Base-by-base conservation (phyloP, 257 asterid species). In the Plantago ovata region DNA sequence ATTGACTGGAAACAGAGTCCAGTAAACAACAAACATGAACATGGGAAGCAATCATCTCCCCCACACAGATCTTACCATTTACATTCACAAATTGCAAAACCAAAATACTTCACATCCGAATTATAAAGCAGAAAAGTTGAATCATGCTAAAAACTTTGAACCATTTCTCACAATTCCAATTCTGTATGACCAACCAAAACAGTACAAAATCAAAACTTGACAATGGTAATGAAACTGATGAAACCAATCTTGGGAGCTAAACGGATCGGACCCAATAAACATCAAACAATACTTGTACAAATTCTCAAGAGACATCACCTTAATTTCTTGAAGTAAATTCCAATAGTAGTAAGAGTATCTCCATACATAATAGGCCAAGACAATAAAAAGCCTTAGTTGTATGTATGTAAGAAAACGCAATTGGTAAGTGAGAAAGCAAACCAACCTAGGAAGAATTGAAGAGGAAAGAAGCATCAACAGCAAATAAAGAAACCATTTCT, bases 391-490 rank as follows among this genome's bases (percentile, higher is more conserved):
- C n/a, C n/a, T 8, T n/a, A 19, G 33, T 2, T 38, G 19, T 33
- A 38, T 15, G n/a, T 50, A 53, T 48, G 39, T 36, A 42, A 39
- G 58, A 55, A 48, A 44, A 65, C 72, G 24, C 62, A 51, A 75
- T 45, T 47, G 36, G 36, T 38, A 62, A 45, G 40, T 36, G 16
- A 51, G 53, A 60, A 69, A 67, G 72, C 20, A 21, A 70, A 67
- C 69, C 64, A 66, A 77, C 72, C 72, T 62, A 58, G 7, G 3
- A 53, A 65, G 78, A 66, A 81, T 75, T 58, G 62, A 53, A 75
- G 76, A 52, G 49, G 7, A 19, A 28, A 33, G n/a, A 12, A 0
- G 22, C 2, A 16, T 12, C 6, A 19, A 53, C 18, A 62, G 68
- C 70, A 76, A 54, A 54, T 67, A 63, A n/a, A 53, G 51, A 21